These are phyloP conservation scores for Boletus semigastroideus DNA, from an alignment of 1,284 basidiomycete species.

Conservation along the genomic window DNA sequence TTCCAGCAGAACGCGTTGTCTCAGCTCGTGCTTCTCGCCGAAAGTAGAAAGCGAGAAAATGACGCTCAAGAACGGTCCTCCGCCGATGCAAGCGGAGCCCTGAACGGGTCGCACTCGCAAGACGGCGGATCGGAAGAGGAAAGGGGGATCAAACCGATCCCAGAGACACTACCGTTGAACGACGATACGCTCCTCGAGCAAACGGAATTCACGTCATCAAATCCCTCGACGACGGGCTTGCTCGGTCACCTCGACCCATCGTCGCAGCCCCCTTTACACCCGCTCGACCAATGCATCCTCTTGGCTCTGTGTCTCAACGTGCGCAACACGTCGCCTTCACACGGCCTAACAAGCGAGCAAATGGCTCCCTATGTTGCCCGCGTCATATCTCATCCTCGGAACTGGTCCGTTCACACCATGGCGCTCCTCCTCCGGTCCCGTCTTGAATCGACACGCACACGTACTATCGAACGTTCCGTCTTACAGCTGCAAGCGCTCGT, in stretches of 20 bases:
- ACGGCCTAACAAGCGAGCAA: slow-evolving; percentile 86
- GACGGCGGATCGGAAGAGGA: slow-evolving; percentile 8
- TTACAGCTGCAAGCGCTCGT: slow-evolving; percentile 91
- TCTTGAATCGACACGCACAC: slow-evolving; percentile 81
- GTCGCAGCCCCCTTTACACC: slow-evolving; percentile 82
- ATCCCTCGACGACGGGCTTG: slow-evolving; percentile 42
- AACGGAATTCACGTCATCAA: slow-evolving; percentile 83
- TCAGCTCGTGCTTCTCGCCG: slow-evolving; percentile 93
- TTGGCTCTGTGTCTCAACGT: slow-evolving; percentile 89
- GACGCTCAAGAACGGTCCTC: slow-evolving; percentile 12
- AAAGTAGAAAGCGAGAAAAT: slow-evolving; percentile 63
- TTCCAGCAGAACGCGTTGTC: slow-evolving; percentile 86
- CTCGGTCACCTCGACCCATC: slow-evolving; percentile 77
- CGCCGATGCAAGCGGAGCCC: slow-evolving; percentile 16
- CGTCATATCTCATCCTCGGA: slow-evolving; percentile 82
- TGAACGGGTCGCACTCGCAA: slow-evolving; percentile 14
- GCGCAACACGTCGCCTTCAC: slow-evolving; percentile 81
- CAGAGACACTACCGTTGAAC: slow-evolving; percentile 83
- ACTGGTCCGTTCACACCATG: slow-evolving; percentile 95
- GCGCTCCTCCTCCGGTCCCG: slow-evolving; percentile 88
- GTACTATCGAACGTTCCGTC: slow-evolving; percentile 87
- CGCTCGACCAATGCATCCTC: slow-evolving; percentile 89
- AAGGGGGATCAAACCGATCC: slow-evolving; percentile 41
- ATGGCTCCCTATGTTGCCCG: slow-evolving; percentile 89
- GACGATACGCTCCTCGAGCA: slow-evolving; percentile 97